Base-by-base conservation (phyloP, 768 basidiomycete genomes). In the Mycena kentingensis region DNA sequence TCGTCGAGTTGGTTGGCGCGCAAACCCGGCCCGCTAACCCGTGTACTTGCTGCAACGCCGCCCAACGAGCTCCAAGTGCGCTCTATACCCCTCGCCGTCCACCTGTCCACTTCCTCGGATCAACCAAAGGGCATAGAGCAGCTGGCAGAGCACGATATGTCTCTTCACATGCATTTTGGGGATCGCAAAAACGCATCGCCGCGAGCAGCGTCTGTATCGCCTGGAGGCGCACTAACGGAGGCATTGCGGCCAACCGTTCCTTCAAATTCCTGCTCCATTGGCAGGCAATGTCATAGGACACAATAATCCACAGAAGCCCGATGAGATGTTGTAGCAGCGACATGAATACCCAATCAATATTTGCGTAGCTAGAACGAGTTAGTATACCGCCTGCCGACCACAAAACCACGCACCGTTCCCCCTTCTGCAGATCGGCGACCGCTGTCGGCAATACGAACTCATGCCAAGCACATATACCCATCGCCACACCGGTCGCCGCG, bases 231-330 rank as follows among this genome's bases (percentile, higher is more conserved):
- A 49, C 15, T 5, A 18, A 18, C 13, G 26, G 24, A 19, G 50
- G 51, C 38, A 51, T 43, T 1, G 7, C 19, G 8, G 27, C 24
- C 16, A 63, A 49, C 2, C 61, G 39, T 1, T 34, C 26, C 34
- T n/a, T 27, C 6, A 69, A 38, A 19, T 69, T 61, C 32, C 51
- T 56, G 19, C 28, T 32, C 51, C 54, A n/a, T n/a, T n/a, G n/a
- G n/a, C n/a, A n/a, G n/a, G n/a, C n/a, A n/a, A n/a, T n/a, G n/a
- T n/a, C n/a, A 66, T 69, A 69, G 10, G 43, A 61, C 5, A 56
- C n/a, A 27, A 49, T 16, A 11, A 36, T 41, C 16, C 6, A 16
- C 2, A 38, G 26, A 8, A 25, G 35, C 35, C 11, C 39, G 39
- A 37, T 36, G 46, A 13, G 51, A 37, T 4, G 51, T 19, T 5